phyloP scores from a whole-genome alignment of 345 rosid species.

The Boechera stricta region DNA sequence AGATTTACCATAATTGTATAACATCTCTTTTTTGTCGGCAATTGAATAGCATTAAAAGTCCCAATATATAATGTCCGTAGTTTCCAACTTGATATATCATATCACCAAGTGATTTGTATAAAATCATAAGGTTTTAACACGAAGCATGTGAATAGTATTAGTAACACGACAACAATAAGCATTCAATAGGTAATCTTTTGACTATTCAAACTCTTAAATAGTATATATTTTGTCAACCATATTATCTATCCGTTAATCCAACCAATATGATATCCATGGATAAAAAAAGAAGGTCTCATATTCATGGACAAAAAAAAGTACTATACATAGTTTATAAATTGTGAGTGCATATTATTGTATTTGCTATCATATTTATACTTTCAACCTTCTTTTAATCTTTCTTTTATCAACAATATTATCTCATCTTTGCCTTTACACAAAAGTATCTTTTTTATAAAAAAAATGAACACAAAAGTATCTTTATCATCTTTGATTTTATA shows the following conservation, averaged over 20 bases:
- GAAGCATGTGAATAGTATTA: conserved; percentile 17
- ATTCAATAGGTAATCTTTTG: conserved; percentile 29
- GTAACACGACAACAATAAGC: conserved; percentile 23
- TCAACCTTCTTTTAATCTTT: not conserved
- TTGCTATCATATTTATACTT: conserved; percentile 16
- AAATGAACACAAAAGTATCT: too few species aligned
- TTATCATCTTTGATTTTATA: not conserved
- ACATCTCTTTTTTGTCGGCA: not conserved
- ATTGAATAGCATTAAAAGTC: conserved; percentile 3
- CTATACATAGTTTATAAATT: not conserved
- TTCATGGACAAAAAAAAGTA: not conserved
- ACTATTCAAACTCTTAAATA: conserved; percentile 9
- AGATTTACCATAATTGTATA: not conserved
- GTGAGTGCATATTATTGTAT: conserved; percentile 6
- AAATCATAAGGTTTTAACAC: not conserved
- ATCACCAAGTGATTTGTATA: conserved; percentile 2
- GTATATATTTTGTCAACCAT: conserved; percentile 14
- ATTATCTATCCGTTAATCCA: conserved; percentile 6
- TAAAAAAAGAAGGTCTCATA: not conserved
- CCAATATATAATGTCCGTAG: not conserved
- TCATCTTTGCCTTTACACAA: not conserved
- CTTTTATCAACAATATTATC: conserved; percentile 10
- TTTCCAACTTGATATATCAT: not conserved
- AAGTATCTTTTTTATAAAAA: too few species aligned
- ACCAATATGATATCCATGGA: not conserved